These are phyloP conservation scores for Zostera marina DNA, from an alignment of 116 monocot species.

Conservation along the genomic window DNA sequence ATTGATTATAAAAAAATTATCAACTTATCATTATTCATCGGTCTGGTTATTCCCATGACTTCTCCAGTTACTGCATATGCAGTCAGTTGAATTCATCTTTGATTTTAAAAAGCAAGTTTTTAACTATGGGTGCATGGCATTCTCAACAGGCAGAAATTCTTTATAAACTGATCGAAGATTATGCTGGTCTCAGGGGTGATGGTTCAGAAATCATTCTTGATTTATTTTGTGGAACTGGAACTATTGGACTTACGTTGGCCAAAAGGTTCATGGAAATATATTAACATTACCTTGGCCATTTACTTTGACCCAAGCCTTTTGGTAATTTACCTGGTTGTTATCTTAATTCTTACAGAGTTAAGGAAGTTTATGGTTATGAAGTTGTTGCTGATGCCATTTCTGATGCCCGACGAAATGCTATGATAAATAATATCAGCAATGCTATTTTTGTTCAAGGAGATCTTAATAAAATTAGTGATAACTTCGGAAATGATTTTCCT, in stretches of 20 bases:
- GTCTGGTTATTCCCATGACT: too few species aligned
- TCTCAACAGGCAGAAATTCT: constrained; percentile 68
- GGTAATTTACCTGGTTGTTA: background rate
- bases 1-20: too few species aligned
- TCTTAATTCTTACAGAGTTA: constrained; percentile 36
- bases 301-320: too few species aligned
- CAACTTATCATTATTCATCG: too few species aligned
- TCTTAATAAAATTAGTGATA: constrained; percentile 76
- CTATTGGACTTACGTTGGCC: constrained; percentile 88
- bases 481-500: constrained; percentile 79
- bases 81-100: background rate
- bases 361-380: constrained; percentile 89
- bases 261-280: constrained; percentile 28
- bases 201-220: constrained; percentile 81
- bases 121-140: background rate
- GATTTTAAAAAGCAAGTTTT: background rate
- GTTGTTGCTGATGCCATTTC: constrained; percentile 66
- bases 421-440: constrained; percentile 71
- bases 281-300: background rate
- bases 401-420: constrained; percentile 77
- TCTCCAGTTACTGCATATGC: too few species aligned
- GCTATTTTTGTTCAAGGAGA: constrained; percentile 92
- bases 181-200: constrained; percentile 62
- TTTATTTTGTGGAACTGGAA: constrained; percentile 97
- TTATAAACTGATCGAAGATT: constrained; percentile 78